Conservation (phyloP, 768 basidiomycete species). For the Rhodotorula toruloides region DNA sequence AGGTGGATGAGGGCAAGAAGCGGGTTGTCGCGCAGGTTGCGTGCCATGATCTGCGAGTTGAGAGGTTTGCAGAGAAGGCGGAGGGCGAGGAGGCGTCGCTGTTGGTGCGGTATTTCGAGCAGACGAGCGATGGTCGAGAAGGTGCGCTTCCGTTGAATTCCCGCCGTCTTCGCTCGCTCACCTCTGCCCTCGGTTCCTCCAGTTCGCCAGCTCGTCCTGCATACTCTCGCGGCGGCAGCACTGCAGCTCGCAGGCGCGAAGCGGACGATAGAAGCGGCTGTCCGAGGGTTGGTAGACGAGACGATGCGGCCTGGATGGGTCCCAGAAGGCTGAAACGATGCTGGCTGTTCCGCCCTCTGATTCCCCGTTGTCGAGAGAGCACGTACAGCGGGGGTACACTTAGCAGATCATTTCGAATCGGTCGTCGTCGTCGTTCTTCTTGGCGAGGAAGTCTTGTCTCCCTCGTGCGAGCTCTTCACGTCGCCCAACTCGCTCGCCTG, state of each 20-base stretch:
- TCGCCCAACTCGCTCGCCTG: too few relatives aligned
- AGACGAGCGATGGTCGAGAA: neutral
- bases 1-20: neutral
- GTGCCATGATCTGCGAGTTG: neutral
- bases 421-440: too few relatives aligned
- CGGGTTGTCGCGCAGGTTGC: neutral
- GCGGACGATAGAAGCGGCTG: neutral
- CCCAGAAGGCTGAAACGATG: neutral
- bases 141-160: neutral
- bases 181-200: neutral
- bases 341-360: neutral
- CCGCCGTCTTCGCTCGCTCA: neutral
- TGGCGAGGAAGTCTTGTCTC: too few relatives aligned
- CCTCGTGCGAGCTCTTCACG: neutral
- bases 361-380: too few relatives aligned
- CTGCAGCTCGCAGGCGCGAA: neutral
- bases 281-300: slow-evolving; percentile 3
- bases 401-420: too few relatives aligned
- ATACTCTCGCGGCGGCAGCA: neutral
- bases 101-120: slow-evolving; percentile 5
- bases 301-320: neutral
- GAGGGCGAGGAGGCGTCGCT: neutral
- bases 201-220: neutral
- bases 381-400: too few relatives aligned
- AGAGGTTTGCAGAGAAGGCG: neutral